Base-by-base conservation (phyloP, 164 flowering plant genomes). In the Hamamelis virginiana region DNA sequence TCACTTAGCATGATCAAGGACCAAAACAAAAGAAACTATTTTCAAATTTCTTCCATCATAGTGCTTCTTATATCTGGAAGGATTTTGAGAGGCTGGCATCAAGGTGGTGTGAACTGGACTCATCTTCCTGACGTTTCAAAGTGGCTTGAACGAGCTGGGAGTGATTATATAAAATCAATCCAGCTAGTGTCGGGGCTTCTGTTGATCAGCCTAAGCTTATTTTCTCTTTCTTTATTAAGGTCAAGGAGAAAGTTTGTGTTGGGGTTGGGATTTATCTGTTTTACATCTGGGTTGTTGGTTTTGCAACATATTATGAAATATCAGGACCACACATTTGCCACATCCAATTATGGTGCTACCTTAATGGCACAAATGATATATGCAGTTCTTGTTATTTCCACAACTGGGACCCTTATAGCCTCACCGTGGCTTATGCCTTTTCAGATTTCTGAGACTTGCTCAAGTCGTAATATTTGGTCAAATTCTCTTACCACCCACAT, bases 61-160 rank as follows among this genome's bases (percentile, higher is more conserved):
- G 19, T 81, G 50, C 80, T 92, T 51, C 90, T 95, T 26, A 69
- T 89, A 57, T 83, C 79, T 82, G 94, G 91, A 63, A 89, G 97
- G 81, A 67, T 92, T 70, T 74, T 95, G 74, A 86, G 96, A 80
- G 97, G 94, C 28, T 95, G 99, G 97, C 97, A 92, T 82, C 99
- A 95, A 80, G 99, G 99, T 64, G 99, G 99, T 78, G 94, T 95
- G 53, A 95, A 95, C 74, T 95, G 99, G 99, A 80, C 88, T 67
- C 67, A 89, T 75, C 90, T 92, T 79, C 99, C 97, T 73, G 97
- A 95, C 80, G 87, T 92, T 68, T 86, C 97, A 51, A 91, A 89
- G 74, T 85, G 89, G 89, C 94, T 95, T 69, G 93, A 91, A 77
- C 80, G 75, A 62, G 75, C 72, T 69, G 91, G 91, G 25, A 60